Conservation (phyloP, 371 early-diverging fungal genomes). For the Chytridium lagenaria region DNA sequence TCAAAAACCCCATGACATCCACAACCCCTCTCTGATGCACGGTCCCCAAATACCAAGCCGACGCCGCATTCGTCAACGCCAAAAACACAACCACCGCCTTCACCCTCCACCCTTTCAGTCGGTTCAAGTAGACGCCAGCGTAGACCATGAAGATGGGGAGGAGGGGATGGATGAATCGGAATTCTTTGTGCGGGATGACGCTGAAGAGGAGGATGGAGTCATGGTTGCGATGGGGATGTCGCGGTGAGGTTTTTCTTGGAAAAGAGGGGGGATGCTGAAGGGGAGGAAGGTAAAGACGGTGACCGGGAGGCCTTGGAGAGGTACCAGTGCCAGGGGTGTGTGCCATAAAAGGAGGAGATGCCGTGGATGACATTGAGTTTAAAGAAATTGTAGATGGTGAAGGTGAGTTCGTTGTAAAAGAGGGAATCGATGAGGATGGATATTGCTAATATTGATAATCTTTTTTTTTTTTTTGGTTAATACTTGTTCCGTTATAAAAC, state of each 20-base stretch:
- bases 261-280: conserved; percentile 56
- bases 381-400: conserved; percentile 81
- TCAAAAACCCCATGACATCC: conserved; percentile 78
- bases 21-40: conserved; percentile 93
- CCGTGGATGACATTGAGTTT: conserved; percentile 74
- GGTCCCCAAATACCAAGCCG: conserved; percentile 71
- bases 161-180: conserved; percentile 87
- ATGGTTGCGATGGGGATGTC: conserved; percentile 27
- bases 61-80: conserved; percentile 65
- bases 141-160: conserved; percentile 77
- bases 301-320: conserved; percentile 79
- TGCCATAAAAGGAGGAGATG: conserved; percentile 87
- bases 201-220: conserved; percentile 74
- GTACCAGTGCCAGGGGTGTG: conserved; percentile 91
- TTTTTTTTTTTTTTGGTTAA: background rate
- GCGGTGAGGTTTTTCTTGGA: background rate
- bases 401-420: conserved; percentile 66
- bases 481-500: background rate
- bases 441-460: conserved; percentile 14
- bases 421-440: conserved; percentile 60
- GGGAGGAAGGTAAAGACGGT: conserved; percentile 78
- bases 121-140: conserved; percentile 62
- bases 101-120: too few species aligned
- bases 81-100: conserved; percentile 1
- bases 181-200: conserved; percentile 88